Percentiles rank a stretch among this genome's conserved stretches.
Conservation (phyloP, 345 rosid species). For the Rhodamnia rubescens region DNA sequence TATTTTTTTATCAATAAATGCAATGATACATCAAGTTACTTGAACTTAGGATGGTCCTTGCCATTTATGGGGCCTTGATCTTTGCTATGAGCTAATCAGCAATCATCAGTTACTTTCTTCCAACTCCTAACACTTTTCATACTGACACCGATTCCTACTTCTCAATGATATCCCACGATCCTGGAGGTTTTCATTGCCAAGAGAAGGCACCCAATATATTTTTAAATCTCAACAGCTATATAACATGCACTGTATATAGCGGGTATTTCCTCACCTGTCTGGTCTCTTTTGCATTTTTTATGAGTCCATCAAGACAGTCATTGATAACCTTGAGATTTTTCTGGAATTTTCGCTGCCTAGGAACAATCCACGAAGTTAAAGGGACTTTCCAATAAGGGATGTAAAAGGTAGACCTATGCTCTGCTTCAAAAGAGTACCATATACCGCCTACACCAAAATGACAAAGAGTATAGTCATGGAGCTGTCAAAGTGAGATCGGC, state of each 20-base stretch:
- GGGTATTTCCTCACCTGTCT: conserved; percentile 46
- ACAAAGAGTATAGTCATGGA: not conserved
- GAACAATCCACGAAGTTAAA: conserved; percentile 81
- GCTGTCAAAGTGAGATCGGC: not conserved
- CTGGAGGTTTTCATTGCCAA: not conserved
- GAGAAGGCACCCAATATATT: not conserved
- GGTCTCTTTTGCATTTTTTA: conserved; percentile 85
- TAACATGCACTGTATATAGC: not conserved
- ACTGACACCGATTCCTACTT: too few species aligned
- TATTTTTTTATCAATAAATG: not conserved
- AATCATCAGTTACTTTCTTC: not conserved
- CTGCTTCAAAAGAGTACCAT: conserved; percentile 97
- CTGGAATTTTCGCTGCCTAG: conserved; percentile 79
- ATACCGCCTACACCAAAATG: conserved; percentile 58
- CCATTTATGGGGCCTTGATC: not conserved
- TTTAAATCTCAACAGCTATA: not conserved
- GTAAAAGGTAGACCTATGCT: conserved; percentile 94
- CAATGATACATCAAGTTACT: not conserved
- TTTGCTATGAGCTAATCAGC: not conserved
- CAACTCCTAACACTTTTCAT: not conserved
- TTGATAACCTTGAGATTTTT: conserved; percentile 80
- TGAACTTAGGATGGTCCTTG: not conserved
- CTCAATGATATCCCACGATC: too few species aligned
- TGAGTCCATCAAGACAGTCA: conserved; percentile 89
- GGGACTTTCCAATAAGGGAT: conserved; percentile 94